Evolutionary conservation across 139 green algal genomes (phyloP).

Genomic region (Picochlorum sp.): DNA sequence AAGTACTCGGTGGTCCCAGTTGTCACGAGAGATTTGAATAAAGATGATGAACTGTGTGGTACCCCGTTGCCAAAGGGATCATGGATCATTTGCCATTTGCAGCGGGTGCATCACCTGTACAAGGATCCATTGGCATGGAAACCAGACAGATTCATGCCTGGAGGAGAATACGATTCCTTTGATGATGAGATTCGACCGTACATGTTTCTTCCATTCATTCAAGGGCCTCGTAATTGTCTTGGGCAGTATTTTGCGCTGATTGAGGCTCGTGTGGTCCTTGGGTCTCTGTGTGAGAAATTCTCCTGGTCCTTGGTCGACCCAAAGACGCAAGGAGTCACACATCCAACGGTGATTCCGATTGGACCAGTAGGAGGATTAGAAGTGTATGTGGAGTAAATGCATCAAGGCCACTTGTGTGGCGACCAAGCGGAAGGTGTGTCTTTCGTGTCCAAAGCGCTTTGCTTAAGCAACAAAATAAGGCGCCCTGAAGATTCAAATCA

Average conservation of each 20-base stretch:
- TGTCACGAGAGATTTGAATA: slow-evolving; percentile 55
- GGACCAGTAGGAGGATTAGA: slow-evolving; percentile 57
- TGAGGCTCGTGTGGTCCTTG: slow-evolving; percentile 80
- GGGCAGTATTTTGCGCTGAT: slow-evolving; percentile 80
- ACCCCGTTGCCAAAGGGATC: slow-evolving; percentile 54
- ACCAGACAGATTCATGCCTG: slow-evolving; percentile 79
- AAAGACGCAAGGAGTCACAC: slow-evolving; percentile 19
- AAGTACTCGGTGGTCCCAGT: slow-evolving; percentile 89
- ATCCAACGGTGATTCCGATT: slow-evolving; percentile 71
- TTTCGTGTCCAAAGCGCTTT: no score
- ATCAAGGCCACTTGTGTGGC: not conserved
- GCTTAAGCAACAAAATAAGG: no score
- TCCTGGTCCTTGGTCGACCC: slow-evolving; percentile 44
- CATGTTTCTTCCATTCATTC: slow-evolving; percentile 94
- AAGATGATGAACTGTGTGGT: slow-evolving; percentile 56
- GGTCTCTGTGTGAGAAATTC: slow-evolving; percentile 64
- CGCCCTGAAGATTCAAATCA: no score
- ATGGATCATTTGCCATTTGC: slow-evolving; percentile 54
- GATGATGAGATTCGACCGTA: slow-evolving; percentile 63
- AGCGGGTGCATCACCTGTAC: slow-evolving; percentile 76
- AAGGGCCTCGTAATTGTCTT: slow-evolving; percentile 87
- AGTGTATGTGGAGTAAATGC: slow-evolving; percentile 26
- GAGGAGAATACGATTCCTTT: slow-evolving; percentile 78
- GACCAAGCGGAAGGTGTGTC: no score
- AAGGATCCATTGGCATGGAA: slow-evolving; percentile 58